Conservation (phyloP, 306 rosid species). For the Fragaria ananassa region DNA sequence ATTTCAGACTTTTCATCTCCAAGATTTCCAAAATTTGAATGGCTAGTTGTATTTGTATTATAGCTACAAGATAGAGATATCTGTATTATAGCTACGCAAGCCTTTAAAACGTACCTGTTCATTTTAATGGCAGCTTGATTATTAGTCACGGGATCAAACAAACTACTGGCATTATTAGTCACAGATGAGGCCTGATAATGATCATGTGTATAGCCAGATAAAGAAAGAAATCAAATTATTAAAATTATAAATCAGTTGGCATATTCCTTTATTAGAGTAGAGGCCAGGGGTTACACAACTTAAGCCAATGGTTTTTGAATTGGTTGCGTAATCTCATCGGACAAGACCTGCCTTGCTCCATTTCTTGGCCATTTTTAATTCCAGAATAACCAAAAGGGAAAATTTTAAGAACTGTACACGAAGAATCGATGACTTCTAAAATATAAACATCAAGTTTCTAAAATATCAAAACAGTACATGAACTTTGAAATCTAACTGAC, state of each 20-base stretch:
- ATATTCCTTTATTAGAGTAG: neutral
- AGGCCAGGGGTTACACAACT: too few species aligned
- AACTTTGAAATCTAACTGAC: too few species aligned
- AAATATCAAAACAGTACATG: too few species aligned
- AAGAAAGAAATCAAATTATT: neutral
- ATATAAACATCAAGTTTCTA: too few species aligned
- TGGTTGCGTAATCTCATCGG: neutral
- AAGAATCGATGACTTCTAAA: too few species aligned
- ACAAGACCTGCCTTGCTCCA: neutral
- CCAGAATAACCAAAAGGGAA: neutral
- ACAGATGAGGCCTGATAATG: neutral
- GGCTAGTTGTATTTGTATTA: neutral
- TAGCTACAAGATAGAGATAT: neutral
- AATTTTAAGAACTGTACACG: too few species aligned
- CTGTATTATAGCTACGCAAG: neutral
- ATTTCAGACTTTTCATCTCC: neutral
- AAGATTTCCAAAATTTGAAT: neutral
- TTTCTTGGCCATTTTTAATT: neutral
- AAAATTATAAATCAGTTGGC: neutral
- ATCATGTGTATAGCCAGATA: neutral
- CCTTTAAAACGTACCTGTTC: neutral
- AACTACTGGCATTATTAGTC: neutral
- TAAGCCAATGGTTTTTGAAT: neutral
- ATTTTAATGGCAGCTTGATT: too few species aligned
- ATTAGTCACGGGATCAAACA: slow-evolving; percentile 7